These are phyloP conservation scores for Alloascoidea hylecoeti DNA, from an alignment of 805 yeast genomes.

Conservation along the genomic window DNA sequence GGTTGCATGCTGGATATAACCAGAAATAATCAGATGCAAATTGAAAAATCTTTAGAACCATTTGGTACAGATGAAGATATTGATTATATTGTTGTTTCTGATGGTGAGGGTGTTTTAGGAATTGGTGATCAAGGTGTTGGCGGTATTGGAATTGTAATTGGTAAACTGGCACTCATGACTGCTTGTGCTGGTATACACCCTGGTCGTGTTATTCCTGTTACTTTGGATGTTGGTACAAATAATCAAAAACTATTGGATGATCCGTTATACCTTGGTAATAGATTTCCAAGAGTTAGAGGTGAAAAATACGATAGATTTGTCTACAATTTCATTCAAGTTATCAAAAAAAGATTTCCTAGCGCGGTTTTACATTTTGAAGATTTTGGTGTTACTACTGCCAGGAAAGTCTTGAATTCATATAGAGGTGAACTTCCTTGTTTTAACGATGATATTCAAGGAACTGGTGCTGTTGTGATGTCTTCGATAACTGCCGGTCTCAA, in stretches of 20 bases:
- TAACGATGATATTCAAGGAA: constrained; percentile 97
- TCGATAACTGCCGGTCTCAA: constrained; percentile 84
- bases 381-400: constrained; percentile 86
- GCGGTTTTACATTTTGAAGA: constrained; percentile 96
- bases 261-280: constrained; percentile 87
- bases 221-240: constrained; percentile 88
- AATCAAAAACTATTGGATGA: constrained; percentile 67
- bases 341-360: constrained; percentile 68
- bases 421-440: constrained; percentile 69
- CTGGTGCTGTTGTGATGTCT: constrained; percentile 97
- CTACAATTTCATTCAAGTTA: constrained; percentile 59
- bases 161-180: constrained; percentile 91
- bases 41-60: constrained; percentile 59
- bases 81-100: constrained; percentile 89
- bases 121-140: constrained; percentile 99
- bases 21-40: constrained; percentile 48
- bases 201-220: constrained; percentile 83
- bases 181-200: constrained; percentile 96
- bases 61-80: constrained; percentile 85
- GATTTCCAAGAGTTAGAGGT: constrained; percentile 76
- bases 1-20: constrained; percentile 88
- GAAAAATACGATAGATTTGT: constrained; percentile 73
- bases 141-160: constrained; percentile 83
- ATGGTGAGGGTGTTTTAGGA: constrained; percentile 93
- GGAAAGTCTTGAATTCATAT: constrained; percentile 69